Evolutionary conservation across 1,284 basidiomycete genomes (phyloP), one percentile per base, ranked within the genome.

Genomic region (Malassezia cuniculi): DNA sequence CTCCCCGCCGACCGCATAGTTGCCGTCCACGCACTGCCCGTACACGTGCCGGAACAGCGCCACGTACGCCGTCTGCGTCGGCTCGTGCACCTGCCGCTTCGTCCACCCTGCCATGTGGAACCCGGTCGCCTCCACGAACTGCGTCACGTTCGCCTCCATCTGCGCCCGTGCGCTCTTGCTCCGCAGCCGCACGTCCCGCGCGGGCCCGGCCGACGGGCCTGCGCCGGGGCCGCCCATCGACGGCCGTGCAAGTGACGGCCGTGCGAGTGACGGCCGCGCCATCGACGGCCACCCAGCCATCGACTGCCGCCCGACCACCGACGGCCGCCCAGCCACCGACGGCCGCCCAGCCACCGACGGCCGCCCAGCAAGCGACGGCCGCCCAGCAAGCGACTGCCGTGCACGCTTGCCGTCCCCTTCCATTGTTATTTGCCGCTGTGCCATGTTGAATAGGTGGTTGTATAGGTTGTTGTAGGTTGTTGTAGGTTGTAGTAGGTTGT

Each of bases 1-100:
- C 2, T 62, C 60, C 10, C 43, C 48, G 15, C 48, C 56, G 40
- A 63, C 50, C 34, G 41, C 34, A 33, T 63, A 58, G 30, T 50
- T 48, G n/a, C 41, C 38, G 40, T 66, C 64, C 31, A 66, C 51
- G 42, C 52, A 57, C 31, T 34, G 47, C 21, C 45, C 30, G 34
- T 63, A 66, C 33, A 65, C 48, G 48, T 62, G 59, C 36, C 55
- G 47, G 53, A 66, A 66, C 50, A 65, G 58, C 35, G 47, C 49
- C 19, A 60, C 46, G 34, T 65, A 60, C 2, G 57, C 52, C 12
- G 48, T 48, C 28, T 66, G 64, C 8, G 62, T 63, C 15, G 64
- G 64, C 36, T 63, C 57, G 41, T 60, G 54, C 17, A 64, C 52
- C 14, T 50, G 48, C 32, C 54, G 51, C 39, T 59, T 45, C 19